These are phyloP conservation scores for Coemansia sp. DNA, from an alignment of 192 early-diverging fungal species.

Conservation along the genomic window DNA sequence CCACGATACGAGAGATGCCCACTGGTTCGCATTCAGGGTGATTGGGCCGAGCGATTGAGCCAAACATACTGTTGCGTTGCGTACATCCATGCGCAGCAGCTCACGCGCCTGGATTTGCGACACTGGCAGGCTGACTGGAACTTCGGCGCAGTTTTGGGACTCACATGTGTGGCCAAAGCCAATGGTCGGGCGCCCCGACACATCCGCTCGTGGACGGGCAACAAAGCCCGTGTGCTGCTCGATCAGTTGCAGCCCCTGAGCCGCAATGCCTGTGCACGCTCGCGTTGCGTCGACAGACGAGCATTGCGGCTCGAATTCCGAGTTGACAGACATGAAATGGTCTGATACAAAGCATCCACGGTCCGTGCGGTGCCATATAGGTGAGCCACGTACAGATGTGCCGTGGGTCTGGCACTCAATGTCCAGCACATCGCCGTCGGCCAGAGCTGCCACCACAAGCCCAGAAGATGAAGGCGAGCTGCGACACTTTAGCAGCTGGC, in stretches of 20 bases:
- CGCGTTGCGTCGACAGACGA: neutral
- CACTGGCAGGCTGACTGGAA: neutral
- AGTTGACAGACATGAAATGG: neutral
- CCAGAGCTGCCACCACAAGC: conserved; percentile 10
- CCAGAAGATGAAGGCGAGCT: conserved; percentile 8
- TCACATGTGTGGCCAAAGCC: conserved; percentile 37
- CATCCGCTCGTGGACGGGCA: conserved; percentile 12
- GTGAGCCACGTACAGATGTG: conserved; percentile 1
- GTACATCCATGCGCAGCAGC: conserved; percentile 20
- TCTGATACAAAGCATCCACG: conserved; percentile 22
- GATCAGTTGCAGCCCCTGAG: conserved; percentile 17
- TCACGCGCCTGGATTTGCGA: neutral
- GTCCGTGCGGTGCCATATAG: conserved; percentile 14
- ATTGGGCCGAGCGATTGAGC: neutral
- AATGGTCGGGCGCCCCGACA: conserved; percentile 20
- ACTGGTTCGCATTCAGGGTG: conserved; percentile 24
- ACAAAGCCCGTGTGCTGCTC: conserved; percentile 18
- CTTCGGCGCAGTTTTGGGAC: neutral
- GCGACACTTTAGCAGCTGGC: conserved; percentile 18
- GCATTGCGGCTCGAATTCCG: conserved; percentile 6
- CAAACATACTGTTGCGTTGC: conserved; percentile 12
- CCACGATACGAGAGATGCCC: conserved; percentile 40
- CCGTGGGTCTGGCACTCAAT: conserved; percentile 17
- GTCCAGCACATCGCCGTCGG: conserved; percentile 2
- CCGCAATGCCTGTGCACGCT: conserved; percentile 13